These are phyloP conservation scores for Coprinellus aureogranulatus DNA, from an alignment of 768 basidiomycete species.

Conservation along the genomic window DNA sequence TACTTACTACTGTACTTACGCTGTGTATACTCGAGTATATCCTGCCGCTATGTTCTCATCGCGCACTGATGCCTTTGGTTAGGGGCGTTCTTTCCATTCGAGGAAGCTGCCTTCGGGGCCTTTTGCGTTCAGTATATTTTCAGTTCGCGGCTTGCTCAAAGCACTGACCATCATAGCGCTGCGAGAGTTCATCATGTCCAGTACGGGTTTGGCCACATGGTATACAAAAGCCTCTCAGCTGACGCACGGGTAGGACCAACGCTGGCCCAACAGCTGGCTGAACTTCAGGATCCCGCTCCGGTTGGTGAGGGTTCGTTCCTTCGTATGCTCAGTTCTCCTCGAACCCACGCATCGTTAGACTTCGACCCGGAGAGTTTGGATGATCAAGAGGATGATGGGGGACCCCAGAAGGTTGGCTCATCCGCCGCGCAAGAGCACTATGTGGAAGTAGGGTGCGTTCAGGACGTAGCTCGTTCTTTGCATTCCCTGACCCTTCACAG, in stretches of 20 bases:
- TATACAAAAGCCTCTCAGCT: background rate
- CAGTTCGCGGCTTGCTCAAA: background rate
- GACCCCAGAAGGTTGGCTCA: slow-evolving; percentile 34
- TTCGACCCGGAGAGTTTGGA: slow-evolving; percentile 74
- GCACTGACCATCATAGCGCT: too few species aligned
- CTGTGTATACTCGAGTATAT: background rate
- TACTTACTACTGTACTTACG: background rate
- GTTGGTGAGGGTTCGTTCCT: slow-evolving; percentile 48
- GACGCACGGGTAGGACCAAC: slow-evolving; percentile 41
- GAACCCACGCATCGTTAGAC: slow-evolving; percentile 38
- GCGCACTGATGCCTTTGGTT: background rate
- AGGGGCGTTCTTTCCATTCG: background rate
- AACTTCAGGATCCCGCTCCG: slow-evolving; percentile 71
- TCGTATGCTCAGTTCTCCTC: too few species aligned
- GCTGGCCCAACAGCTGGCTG: slow-evolving; percentile 77
- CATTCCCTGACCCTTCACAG: slow-evolving; percentile 31
- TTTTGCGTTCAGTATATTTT: background rate
- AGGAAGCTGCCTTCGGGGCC: background rate
- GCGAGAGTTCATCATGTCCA: slow-evolving; percentile 3
- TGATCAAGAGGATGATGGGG: slow-evolving; percentile 46
- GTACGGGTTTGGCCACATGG: background rate
- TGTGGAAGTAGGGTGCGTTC: slow-evolving; percentile 75
- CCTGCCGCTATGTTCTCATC: background rate
- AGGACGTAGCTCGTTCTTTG: background rate
- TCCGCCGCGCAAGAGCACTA: slow-evolving; percentile 69